Evolutionary conservation across 2,329 filamentous ascomycete species (phyloP).

Genomic region (Penicillium brevicompactum): DNA sequence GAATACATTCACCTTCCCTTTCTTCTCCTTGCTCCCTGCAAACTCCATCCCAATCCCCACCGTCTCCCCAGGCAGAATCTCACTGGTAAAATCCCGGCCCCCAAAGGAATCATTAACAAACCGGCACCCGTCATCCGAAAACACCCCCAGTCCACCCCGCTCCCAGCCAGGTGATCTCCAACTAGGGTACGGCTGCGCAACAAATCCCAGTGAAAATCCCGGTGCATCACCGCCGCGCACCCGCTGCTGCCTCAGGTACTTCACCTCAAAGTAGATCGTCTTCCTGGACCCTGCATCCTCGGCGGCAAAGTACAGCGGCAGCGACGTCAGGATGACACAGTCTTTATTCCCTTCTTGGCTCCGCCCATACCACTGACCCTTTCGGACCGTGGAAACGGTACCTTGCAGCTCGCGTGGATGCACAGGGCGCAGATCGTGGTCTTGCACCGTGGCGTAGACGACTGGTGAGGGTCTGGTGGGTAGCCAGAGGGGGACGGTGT

Average conservation of each 20-base stretch:
- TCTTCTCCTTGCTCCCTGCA: constrained; percentile 25
- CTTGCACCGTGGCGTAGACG: constrained; percentile 46
- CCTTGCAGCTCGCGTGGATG: constrained; percentile 45
- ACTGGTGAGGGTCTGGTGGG: constrained; percentile 48
- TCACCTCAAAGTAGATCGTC: constrained; percentile 63
- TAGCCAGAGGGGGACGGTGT: constrained; percentile 52
- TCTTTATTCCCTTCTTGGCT: constrained; percentile 50
- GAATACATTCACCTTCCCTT: constrained; percentile 55
- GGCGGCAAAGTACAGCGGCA: constrained; percentile 59
- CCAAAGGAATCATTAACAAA: constrained; percentile 66
- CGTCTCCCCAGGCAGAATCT: constrained; percentile 57
- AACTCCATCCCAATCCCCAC: constrained; percentile 64
- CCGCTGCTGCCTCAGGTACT: constrained; percentile 45
- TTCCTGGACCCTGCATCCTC: constrained; percentile 51
- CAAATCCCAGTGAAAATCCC: constrained; percentile 61
- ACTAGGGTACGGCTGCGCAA: constrained; percentile 62
- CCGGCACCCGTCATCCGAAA: constrained; percentile 64
- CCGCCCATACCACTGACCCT: constrained; percentile 48
- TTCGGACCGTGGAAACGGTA: constrained; percentile 38
- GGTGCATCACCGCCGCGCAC: constrained; percentile 43
- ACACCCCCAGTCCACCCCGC: constrained; percentile 61
- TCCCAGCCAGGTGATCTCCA: constrained; percentile 67
- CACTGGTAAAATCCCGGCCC: constrained; percentile 58
- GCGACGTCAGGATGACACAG: constrained; percentile 54
- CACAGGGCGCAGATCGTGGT: constrained; percentile 49